Percentiles rank a stretch among this genome's conserved stretches.
phyloP scores from a whole-genome alignment of 164 flowering plant species.

The Aristolochia fimbriata region DNA sequence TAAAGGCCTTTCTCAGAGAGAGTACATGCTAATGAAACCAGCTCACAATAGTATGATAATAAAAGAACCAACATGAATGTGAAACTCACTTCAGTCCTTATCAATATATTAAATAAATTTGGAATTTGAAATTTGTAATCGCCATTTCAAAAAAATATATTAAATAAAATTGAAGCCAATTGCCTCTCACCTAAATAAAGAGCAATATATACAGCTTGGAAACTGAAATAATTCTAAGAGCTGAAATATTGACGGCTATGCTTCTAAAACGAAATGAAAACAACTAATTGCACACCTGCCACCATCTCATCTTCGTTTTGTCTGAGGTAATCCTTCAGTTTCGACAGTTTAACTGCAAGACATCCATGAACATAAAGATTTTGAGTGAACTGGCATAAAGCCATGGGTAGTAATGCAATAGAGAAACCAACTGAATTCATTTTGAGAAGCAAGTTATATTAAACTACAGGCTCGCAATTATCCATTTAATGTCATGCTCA shows the following conservation, averaged over 20 bases:
- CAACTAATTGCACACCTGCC: conserved; percentile 37
- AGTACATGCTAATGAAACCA: not conserved
- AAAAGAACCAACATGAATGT: not conserved
- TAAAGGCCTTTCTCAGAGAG: not conserved
- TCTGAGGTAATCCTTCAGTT: conserved; percentile 44
- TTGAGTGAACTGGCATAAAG: too few relatives aligned
- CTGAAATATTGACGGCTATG: not conserved
- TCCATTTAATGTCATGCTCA: too few relatives aligned
- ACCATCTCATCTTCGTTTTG: conserved; percentile 63
- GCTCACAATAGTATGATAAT: not conserved
- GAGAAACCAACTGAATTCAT: too few relatives aligned
- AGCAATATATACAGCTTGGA: not conserved
- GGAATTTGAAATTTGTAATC: too few relatives aligned
- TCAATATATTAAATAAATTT: too few relatives aligned
- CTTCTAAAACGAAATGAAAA: not conserved
- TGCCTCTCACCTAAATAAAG: not conserved
- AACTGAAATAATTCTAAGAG: not conserved
- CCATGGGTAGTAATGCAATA: too few relatives aligned
- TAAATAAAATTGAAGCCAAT: not conserved
- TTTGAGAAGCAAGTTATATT: too few relatives aligned
- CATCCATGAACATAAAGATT: too few relatives aligned
- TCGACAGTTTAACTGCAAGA: conserved; percentile 21
- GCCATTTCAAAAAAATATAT: too few relatives aligned
- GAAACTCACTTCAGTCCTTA: not conserved
- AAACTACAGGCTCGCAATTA: too few relatives aligned